Evolutionary conservation across 2,329 filamentous ascomycete species (phyloP).

Genomic region (Xylaria sp.): DNA sequence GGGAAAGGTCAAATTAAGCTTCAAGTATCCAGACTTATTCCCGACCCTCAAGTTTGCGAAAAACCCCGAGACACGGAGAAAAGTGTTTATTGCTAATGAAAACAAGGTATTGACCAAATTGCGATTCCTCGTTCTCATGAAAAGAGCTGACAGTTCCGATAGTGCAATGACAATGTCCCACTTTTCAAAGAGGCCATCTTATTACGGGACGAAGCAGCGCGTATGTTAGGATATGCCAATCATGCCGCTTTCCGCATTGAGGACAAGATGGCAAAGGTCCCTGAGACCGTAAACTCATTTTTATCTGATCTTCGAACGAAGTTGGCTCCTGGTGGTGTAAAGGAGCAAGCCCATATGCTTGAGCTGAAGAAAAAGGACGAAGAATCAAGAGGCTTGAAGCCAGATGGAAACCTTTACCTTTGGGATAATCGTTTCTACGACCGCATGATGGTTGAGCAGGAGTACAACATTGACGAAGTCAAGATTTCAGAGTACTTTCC

Average conservation of each 20-base stretch:
- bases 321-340: conserved; percentile 74
- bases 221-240: conserved; percentile 79
- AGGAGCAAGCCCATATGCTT: conserved; percentile 77
- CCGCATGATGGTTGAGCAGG: conserved; percentile 81
- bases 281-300: conserved; percentile 78
- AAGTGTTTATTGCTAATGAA: conserved; percentile 78
- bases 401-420: conserved; percentile 79
- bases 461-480: conserved; percentile 82
- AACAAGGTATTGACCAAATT: conserved; percentile 69
- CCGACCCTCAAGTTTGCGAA: conserved; percentile 81
- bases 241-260: conserved; percentile 82
- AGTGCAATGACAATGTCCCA: conserved; percentile 75
- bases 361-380: conserved; percentile 79
- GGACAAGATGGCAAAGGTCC: conserved; percentile 86
- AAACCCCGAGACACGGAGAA: conserved; percentile 74
- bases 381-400: conserved; percentile 66
- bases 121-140: too few relatives aligned
- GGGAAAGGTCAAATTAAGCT: conserved; percentile 78
- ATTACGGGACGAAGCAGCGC: conserved; percentile 81
- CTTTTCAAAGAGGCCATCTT: conserved; percentile 80
- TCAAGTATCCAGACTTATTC: conserved; percentile 87
- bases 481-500: conserved; percentile 88
- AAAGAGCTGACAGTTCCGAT: conserved; percentile 29
- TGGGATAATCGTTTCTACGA: conserved; percentile 88
- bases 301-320: conserved; percentile 75